Base-by-base conservation (phyloP, 1,284 basidiomycete genomes). In the Malassezia yamatoensis region DNA sequence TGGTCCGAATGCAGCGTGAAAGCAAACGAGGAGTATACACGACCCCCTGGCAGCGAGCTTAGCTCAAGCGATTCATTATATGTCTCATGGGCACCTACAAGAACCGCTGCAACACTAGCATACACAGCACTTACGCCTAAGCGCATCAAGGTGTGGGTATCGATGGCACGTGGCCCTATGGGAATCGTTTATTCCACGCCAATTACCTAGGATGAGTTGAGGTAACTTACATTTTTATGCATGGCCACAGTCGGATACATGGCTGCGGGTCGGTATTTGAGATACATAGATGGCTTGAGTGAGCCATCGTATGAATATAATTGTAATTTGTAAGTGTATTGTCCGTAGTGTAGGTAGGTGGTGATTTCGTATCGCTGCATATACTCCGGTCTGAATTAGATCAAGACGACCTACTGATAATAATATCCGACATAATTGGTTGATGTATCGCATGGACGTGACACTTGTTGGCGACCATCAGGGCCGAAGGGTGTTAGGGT, bases 11-110 rank as follows among this genome's bases (percentile, higher is more conserved):
- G 29, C 42, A 71, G 51, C 24, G 40, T 49, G 38, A 74, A 74
- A 16, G 60, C 41, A 78, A 96, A 96, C n/a, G 81, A 80, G 0
- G 89, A 82, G 0, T 83, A 81, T 21, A 96, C 82, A 67, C 85
- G 85, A 49, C 91, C 93, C 74, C 96, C 88, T 15, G 81, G 78
- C 16, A 96, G 81, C 0, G 88, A 83, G 42, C 81, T 82, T 20
- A 96, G 75, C 1, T 79, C 78, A 6, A 96, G 80, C 34, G 81
- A 75, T 77, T 96, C 91, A 37, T 53, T 20, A 54, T 72, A 76
- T 7, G 59, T 42, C 41, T 68, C 66, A 8, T 37, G 21, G 16
- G 54, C 38, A 6, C 10, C 39, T 15, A 29, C 33, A 34, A 13
- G 29, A 9, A 45, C 29, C 43, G 43, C 43, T 6, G 24, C 18